These are phyloP conservation scores for Rubia peregrina DNA, from an alignment of 305 asterid species.

Conservation along the genomic window DNA sequence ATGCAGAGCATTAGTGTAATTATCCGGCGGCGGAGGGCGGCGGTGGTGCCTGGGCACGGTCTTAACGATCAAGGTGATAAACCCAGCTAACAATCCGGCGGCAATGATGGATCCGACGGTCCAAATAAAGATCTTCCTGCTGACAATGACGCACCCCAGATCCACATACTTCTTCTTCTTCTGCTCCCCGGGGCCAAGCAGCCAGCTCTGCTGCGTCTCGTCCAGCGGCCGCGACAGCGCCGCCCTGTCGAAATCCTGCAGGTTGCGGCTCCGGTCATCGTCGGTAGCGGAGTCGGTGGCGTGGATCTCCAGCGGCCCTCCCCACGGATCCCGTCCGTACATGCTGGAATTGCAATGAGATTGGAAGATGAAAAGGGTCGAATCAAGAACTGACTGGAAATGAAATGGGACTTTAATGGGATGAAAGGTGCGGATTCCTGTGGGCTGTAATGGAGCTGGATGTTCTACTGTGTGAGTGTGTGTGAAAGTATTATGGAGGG, in stretches of 20 bases:
- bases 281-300: slow-evolving; percentile 84
- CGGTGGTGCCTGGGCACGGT: slow-evolving; percentile 76
- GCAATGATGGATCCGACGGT: slow-evolving; percentile 63
- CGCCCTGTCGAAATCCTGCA: slow-evolving; percentile 55
- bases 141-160: slow-evolving; percentile 86
- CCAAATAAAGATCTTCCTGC: slow-evolving; percentile 81
- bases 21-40: slow-evolving; percentile 75
- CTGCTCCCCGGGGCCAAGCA: slow-evolving; percentile 86
- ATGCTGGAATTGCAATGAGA: slow-evolving; percentile 11
- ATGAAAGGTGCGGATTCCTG: slow-evolving; percentile 15
- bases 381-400: neutral
- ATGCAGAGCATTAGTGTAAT: slow-evolving; percentile 72
- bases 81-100: slow-evolving; percentile 64
- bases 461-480: slow-evolving; percentile 14
- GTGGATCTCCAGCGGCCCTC: slow-evolving; percentile 77
- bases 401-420: slow-evolving; percentile 10
- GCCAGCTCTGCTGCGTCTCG: slow-evolving; percentile 98
- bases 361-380: neutral
- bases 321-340: slow-evolving; percentile 97
- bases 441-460: slow-evolving; percentile 34
- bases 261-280: slow-evolving; percentile 77
- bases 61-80: slow-evolving; percentile 60
- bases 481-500: slow-evolving; percentile 6
- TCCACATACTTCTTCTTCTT: slow-evolving; percentile 97
- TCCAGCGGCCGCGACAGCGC: slow-evolving; percentile 83